Conservation (phyloP, 2,329 filamentous ascomycete genomes). For the Phialophora macrospora region DNA sequence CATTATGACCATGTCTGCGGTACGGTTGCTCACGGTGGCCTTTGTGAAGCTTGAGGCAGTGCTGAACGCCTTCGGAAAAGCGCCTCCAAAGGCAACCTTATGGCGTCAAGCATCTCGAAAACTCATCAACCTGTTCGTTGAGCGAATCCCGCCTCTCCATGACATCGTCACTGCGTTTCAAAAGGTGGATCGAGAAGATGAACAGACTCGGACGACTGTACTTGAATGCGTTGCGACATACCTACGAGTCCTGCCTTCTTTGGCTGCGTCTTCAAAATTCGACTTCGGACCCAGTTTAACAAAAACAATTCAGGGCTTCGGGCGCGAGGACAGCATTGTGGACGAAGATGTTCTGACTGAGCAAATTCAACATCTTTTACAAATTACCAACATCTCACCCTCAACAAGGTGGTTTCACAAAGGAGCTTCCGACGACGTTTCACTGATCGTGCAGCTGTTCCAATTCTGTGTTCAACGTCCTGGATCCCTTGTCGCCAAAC, state of each 20-base stretch:
- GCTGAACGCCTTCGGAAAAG: conserved; percentile 63
- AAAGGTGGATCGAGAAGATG: conserved; percentile 68
- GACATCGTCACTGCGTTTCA: conserved; percentile 77
- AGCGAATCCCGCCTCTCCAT: conserved; percentile 79
- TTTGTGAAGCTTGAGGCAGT: conserved; percentile 76
- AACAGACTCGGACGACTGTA: conserved; percentile 77
- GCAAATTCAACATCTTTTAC: conserved; percentile 79
- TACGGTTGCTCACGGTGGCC: conserved; percentile 76
- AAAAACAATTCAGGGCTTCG: conserved; percentile 67
- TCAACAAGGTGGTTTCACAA: conserved; percentile 92
- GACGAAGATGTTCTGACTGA: conserved; percentile 65
- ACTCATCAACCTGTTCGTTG: conserved; percentile 74
- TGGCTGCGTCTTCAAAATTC: conserved; percentile 81
- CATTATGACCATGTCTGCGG: conserved; percentile 81
- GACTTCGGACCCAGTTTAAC: conserved; percentile 81
- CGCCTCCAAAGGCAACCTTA: conserved; percentile 51
- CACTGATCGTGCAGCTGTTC: conserved; percentile 50
- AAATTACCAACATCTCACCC: conserved; percentile 78
- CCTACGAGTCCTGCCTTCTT: conserved; percentile 78
- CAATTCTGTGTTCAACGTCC: conserved; percentile 45
- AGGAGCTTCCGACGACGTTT: conserved; percentile 53
- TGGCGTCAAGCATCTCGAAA: conserved; percentile 74
- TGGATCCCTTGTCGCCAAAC: conserved; percentile 5
- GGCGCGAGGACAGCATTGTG: conserved; percentile 52
- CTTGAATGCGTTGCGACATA: conserved; percentile 81